Evolutionary conservation across 208 protist genomes (phyloP), one percentile per base, ranked within the genome.

Genomic region (Leishmania martiniquensis): DNA sequence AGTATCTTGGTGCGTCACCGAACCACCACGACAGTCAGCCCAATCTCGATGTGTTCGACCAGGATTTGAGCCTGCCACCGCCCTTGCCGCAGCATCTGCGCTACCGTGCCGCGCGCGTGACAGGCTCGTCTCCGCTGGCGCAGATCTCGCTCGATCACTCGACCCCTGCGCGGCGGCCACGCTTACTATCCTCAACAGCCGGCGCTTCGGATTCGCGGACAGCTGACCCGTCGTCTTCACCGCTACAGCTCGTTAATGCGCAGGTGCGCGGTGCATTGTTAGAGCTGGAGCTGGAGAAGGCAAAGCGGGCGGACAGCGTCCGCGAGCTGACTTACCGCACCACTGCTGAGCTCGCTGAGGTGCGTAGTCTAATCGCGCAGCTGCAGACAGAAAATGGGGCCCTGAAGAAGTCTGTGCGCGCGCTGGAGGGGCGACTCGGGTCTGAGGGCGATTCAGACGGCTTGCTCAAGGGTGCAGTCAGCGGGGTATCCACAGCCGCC

Each of bases 221-320:
- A n/a, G 17, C 42, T 32, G 66, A 17, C n/a, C 20, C n/a, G 66
- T 51, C 70, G 15, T 67, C 72, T 22, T 76, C 80, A n/a, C 68
- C 80, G 25, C 74, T 83, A 25, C 74, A 83, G 67, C 63, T 93
- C 29, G 52, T 90, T 15, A 75, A 90, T 51, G 87, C 85, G 0
- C 83, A 92, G 76, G 62, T 95, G 73, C 83, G 88, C 25, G 91
- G 87, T 25, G 84, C 85, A 29, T 34, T 88, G 42, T 76, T 87
- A 42, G 91, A 95, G 75, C 72, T 97, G 37, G 90, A 94, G 79
- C 85, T 94, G 45, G 93, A 95, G 85, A 88, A 89, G 42, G 78
- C 77, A 12, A 86, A 91, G n/a, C 91, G 91, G 66, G 81, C 77
- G 1, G 86, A 92, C 75, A 83, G 82, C 60, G 80, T 93, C 37